phyloP scores from a whole-genome alignment of 495 filamentous ascomycete genomes.

The Talaromyces wortmannii region DNA sequence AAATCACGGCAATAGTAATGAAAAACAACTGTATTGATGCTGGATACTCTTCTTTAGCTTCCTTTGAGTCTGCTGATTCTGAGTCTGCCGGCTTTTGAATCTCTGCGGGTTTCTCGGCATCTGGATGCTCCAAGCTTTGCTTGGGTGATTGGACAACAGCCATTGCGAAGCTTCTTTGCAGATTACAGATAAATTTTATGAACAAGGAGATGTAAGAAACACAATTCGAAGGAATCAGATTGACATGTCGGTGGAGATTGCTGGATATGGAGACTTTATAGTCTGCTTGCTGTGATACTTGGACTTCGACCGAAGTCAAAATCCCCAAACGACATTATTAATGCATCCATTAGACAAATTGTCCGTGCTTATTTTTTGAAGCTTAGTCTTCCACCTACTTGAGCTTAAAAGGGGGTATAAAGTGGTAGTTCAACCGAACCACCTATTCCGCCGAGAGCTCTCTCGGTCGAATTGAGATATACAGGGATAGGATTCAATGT shows the following conservation, averaged over 20 bases:
- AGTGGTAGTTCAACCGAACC: neutral
- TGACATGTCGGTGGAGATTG: neutral
- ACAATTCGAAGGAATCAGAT: neutral
- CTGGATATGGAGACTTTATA: neutral
- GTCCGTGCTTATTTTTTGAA: neutral
- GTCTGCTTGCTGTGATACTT: neutral
- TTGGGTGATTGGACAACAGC: neutral
- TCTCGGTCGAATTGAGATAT: neutral
- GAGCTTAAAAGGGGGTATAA: neutral
- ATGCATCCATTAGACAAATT: neutral
- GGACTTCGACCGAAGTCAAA: neutral
- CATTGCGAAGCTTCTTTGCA: neutral
- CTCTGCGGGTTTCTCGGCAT: neutral
- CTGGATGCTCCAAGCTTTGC: neutral
- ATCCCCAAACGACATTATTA: neutral
- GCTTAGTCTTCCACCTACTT: neutral
- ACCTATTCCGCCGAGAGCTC: neutral
- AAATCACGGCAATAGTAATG: conserved; percentile 42
- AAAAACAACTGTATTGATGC: conserved; percentile 18
- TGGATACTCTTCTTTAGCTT: neutral
- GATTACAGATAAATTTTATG: neutral
- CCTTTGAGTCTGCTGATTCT: neutral
- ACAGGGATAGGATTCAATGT: too few relatives aligned
- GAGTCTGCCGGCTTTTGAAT: neutral
- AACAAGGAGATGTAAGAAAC: neutral